phyloP scores from a whole-genome alignment of 164 flowering plant species.

The Akebia trifoliata region DNA sequence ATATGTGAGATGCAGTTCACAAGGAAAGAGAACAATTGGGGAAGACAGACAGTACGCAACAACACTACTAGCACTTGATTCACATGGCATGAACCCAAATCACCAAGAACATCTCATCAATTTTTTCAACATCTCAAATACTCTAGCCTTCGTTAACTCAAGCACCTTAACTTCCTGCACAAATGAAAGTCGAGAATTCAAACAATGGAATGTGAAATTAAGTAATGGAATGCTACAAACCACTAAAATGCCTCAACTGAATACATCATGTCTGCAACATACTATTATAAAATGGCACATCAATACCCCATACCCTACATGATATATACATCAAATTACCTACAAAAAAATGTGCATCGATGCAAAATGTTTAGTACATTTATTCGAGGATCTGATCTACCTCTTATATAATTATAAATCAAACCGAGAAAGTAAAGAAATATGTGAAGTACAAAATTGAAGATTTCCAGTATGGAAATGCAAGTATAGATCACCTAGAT shows the following conservation, averaged over 20 bases:
- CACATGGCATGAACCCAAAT: conserved; percentile 17
- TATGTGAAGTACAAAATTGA: no score
- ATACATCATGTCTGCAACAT: no score
- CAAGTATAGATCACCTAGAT: no score
- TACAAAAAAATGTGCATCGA: no score
- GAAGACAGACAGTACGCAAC: conserved; percentile 1
- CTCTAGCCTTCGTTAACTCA: conserved; percentile 1
- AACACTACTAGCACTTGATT: conserved; percentile 12
- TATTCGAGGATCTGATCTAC: no score
- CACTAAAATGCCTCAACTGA: neutral
- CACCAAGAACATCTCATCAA: conserved; percentile 4
- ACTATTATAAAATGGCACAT: no score
- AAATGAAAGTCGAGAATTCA: neutral
- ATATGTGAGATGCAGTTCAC: conserved; percentile 13
- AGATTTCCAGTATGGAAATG: no score
- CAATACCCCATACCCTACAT: no score
- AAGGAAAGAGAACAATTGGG: neutral
- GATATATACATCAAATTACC: no score
- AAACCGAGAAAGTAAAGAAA: no score
- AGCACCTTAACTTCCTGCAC: conserved; percentile 10
- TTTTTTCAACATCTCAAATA: conserved; percentile 3
- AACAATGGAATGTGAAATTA: neutral
- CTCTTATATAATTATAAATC: no score
- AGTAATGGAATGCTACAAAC: neutral
- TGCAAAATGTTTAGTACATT: no score